Percentiles rank a stretch among this genome's conserved stretches.
phyloP scores from a whole-genome alignment of 1,284 basidiomycete species.

The Leucoagaricus sp. region DNA sequence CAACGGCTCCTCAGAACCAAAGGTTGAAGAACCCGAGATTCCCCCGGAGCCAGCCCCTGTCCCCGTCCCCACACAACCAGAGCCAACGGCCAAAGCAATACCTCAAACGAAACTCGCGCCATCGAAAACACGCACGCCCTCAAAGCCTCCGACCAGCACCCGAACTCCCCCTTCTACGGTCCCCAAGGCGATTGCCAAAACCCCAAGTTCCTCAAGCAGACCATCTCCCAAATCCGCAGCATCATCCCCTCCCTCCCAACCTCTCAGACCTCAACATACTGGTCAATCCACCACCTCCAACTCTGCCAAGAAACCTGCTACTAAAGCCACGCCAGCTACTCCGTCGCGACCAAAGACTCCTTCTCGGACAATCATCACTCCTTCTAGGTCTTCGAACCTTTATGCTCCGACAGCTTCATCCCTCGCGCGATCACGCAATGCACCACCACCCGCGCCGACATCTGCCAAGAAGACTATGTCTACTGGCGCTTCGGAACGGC shows the following conservation, averaged over 20 bases:
- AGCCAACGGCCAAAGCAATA: conserved; percentile 3
- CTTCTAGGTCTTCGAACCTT: conserved; percentile 50
- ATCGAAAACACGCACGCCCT: conserved; percentile 19
- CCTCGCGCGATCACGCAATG: conserved; percentile 62
- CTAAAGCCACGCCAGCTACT: conserved; percentile 37
- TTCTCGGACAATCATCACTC: conserved; percentile 16
- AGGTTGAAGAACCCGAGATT: conserved; percentile 6
- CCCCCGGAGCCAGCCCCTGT: conserved; percentile 3
- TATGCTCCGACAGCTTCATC: conserved; percentile 81
- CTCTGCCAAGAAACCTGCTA: conserved; percentile 32
- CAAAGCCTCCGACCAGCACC: conserved; percentile 20
- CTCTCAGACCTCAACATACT: conserved; percentile 55
- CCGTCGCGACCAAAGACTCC: conserved; percentile 37
- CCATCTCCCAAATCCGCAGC: conserved; percentile 29
- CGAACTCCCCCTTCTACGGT: conserved; percentile 15
- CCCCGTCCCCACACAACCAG: not conserved
- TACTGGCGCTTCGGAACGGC: conserved; percentile 53
- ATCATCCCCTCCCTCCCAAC: conserved; percentile 34
- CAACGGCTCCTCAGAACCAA: conserved; percentile 11
- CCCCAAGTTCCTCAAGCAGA: conserved; percentile 22
- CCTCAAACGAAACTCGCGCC: conserved; percentile 14
- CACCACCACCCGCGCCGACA: conserved; percentile 43
- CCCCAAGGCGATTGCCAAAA: conserved; percentile 21
- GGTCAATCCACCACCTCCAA: conserved; percentile 46
- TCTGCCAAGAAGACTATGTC: conserved; percentile 55